A percentile compares a stretch with the other conserved stretches of the same genome.
Evolutionary conservation across 2,329 filamentous ascomycete genomes (phyloP).

Genomic region (Arthroderma sp.): DNA sequence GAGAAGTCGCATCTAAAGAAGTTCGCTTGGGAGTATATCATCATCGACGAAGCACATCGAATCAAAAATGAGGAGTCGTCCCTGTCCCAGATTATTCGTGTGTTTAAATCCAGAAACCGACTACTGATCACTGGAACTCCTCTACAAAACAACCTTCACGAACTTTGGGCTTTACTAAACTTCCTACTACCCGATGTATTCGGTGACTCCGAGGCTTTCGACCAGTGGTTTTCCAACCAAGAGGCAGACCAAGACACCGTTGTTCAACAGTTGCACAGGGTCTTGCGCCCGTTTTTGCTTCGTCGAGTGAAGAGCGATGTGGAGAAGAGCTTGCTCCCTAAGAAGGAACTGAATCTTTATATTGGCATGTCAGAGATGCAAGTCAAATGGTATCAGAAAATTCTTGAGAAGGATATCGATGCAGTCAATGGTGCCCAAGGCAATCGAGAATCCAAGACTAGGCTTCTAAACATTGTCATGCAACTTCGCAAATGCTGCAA

Average conservation of each 20-base stretch:
- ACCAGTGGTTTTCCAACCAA: conserved; percentile 93
- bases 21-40: conserved; percentile 99
- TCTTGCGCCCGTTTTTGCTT: conserved; percentile 83
- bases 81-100: conserved; percentile 84
- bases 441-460: conserved; percentile 94
- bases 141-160: conserved; percentile 94
- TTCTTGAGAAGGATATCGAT: conserved; percentile 96
- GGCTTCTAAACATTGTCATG: conserved; percentile 97
- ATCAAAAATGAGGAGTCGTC: conserved; percentile 99
- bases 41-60: conserved; percentile 94
- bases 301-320: conserved; percentile 96
- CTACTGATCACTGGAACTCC: conserved; percentile 94
- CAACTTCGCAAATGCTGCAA: conserved; percentile 98
- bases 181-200: conserved; percentile 98
- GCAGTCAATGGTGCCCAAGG: conserved; percentile 93
- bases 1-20: conserved; percentile 94
- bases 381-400: conserved; percentile 98
- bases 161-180: conserved; percentile 93
- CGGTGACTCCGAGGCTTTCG: conserved; percentile 89
- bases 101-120: conserved; percentile 91
- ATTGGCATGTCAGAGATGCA: conserved; percentile 99
- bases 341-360: conserved; percentile 95
- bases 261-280: conserved; percentile 87
- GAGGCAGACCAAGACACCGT: conserved; percentile 87
- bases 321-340: conserved; percentile 91